Percentiles rank a stretch among this genome's conserved stretches.
Conservation (phyloP, 1,284 basidiomycete species). For the Stereum hirsutum region DNA sequence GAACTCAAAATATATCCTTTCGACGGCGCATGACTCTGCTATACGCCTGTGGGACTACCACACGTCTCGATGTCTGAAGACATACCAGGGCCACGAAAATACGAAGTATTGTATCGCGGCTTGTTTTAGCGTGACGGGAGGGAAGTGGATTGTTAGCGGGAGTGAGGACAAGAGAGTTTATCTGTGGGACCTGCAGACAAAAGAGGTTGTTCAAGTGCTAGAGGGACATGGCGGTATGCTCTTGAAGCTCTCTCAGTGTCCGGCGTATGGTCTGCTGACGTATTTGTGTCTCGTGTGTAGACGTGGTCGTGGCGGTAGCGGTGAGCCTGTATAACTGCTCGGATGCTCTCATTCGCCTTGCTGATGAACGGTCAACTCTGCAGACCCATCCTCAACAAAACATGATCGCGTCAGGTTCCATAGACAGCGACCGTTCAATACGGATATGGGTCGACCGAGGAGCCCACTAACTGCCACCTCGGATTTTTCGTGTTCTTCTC, state of each 20-base stretch:
- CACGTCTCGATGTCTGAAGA: conserved; percentile 85
- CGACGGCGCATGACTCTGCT: conserved; percentile 84
- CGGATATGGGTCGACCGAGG: conserved; percentile 68
- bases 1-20: conserved; percentile 88
- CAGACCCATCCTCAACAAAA: conserved; percentile 78
- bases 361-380: not conserved
- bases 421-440: conserved; percentile 72
- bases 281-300: conserved; percentile 21
- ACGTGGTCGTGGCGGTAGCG: conserved; percentile 69
- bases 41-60: conserved; percentile 96
- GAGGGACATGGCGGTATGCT: conserved; percentile 65
- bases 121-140: conserved; percentile 75
- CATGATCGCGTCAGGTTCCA: conserved; percentile 78
- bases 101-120: conserved; percentile 71
- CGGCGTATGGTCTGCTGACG: too few species aligned
- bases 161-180: conserved; percentile 87
- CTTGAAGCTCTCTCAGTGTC: too few species aligned
- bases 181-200: conserved; percentile 88
- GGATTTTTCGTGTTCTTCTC: too few species aligned
- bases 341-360: not conserved
- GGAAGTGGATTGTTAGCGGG: conserved; percentile 86
- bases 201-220: conserved; percentile 72
- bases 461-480: too few species aligned
- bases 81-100: conserved; percentile 79
- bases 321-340: conserved; percentile 26